Conservation (phyloP, 2,329 filamentous ascomycete species). For the Talaromyces sp. region DNA sequence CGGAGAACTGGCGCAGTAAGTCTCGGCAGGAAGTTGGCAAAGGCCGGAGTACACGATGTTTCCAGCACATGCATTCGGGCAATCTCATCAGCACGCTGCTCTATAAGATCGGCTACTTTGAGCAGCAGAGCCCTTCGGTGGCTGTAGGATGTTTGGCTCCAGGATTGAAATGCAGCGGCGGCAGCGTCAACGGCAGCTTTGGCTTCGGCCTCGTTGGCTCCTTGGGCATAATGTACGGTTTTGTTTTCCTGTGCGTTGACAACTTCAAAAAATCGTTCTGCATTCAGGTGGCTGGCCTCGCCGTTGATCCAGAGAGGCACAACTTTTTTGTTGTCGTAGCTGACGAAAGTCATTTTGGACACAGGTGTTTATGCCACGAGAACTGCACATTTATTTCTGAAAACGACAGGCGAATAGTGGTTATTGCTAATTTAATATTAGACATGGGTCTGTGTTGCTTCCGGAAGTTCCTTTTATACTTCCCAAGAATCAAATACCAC, state of each 20-base stretch:
- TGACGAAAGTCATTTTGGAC: background rate
- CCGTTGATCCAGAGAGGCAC: conserved; percentile 6
- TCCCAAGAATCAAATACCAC: background rate
- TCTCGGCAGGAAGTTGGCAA: background rate
- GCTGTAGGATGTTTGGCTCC: background rate
- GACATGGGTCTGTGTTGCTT: background rate
- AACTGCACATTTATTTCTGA: background rate
- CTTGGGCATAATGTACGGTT: background rate
- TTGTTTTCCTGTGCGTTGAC: conserved; percentile 1
- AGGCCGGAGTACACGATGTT: background rate
- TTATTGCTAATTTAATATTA: background rate
- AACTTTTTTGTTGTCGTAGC: background rate
- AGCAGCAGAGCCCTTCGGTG: conserved; percentile 5
- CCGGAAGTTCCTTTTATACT: background rate
- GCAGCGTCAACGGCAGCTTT: conserved; percentile 5
- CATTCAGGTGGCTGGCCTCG: background rate
- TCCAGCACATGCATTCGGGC: background rate
- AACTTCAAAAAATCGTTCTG: background rate
- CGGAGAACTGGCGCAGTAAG: background rate
- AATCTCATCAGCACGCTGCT: background rate
- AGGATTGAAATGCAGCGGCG: conserved; percentile 1
- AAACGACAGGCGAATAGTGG: background rate
- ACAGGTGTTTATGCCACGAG: background rate
- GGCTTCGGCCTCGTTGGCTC: conserved; percentile 3
- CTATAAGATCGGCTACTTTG: conserved; percentile 1